Conservation (phyloP, 2,329 filamentous ascomycete species). For the Alternaria incomplexa region DNA sequence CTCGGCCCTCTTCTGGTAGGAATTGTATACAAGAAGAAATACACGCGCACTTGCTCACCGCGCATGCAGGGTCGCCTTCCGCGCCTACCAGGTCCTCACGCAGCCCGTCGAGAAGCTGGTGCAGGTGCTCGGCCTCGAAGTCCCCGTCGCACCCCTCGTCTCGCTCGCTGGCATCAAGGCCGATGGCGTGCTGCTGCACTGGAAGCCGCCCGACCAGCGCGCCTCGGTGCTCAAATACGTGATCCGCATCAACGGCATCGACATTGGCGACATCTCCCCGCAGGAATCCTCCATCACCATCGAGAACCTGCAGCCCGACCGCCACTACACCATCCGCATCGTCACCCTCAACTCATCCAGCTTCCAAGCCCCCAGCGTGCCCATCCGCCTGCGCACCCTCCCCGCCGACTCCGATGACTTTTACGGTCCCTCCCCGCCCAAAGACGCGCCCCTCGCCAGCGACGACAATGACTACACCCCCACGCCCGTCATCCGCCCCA, state of each 20-base stretch:
- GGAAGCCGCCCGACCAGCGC: conserved; percentile 75
- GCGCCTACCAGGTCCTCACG: conserved; percentile 85
- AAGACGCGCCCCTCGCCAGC: conserved; percentile 51
- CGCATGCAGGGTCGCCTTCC: conserved; percentile 73
- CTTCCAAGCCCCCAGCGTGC: conserved; percentile 86
- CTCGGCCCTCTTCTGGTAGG: conserved; percentile 46
- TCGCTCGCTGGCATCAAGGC: conserved; percentile 88
- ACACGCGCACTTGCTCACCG: neutral
- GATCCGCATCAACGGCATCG: conserved; percentile 91
- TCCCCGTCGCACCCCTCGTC: conserved; percentile 86
- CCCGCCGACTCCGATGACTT: conserved; percentile 52
- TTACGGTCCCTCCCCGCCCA: conserved; percentile 57
- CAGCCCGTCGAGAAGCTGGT: conserved; percentile 92
- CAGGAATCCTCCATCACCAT: conserved; percentile 90
- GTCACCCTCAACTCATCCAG: conserved; percentile 90
- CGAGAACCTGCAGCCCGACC: conserved; percentile 81
- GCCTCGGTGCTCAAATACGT: conserved; percentile 82
- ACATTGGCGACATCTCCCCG: conserved; percentile 84
- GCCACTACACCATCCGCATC: conserved; percentile 92
- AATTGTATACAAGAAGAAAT: neutral
- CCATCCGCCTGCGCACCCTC: conserved; percentile 81
- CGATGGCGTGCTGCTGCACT: conserved; percentile 87
- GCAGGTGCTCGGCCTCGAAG: conserved; percentile 88
- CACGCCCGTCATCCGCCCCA: conserved; percentile 59
- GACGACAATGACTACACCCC: conserved; percentile 56